phyloP scores from a whole-genome alignment of 768 basidiomycete genomes.

The Naganishia antarctica region DNA sequence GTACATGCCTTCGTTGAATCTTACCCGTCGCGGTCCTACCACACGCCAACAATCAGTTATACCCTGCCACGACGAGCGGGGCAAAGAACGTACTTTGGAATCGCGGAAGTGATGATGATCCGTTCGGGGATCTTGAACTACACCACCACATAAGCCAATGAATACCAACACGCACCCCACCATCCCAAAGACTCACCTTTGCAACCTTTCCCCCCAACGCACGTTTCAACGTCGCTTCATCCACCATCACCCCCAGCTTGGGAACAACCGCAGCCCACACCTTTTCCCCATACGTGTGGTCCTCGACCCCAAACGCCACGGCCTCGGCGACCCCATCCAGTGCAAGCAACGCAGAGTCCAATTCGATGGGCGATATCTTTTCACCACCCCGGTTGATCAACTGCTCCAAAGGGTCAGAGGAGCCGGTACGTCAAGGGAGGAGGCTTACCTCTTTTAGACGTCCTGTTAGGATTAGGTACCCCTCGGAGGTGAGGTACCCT shows the following conservation, averaged over 20 bases:
- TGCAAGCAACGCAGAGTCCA: slow-evolving; percentile 57
- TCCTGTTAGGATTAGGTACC: slow-evolving; percentile 57
- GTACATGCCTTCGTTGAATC: slow-evolving; percentile 39
- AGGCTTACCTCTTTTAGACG: slow-evolving; percentile 62
- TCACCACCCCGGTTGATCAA: slow-evolving; percentile 56
- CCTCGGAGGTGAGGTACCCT: slow-evolving; percentile 38
- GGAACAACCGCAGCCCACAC: slow-evolving; percentile 39
- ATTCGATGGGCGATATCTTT: slow-evolving; percentile 61
- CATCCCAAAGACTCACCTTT: slow-evolving; percentile 22
- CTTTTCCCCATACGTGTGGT: slow-evolving; percentile 39
- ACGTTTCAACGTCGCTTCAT: slow-evolving; percentile 29
- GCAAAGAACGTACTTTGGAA: slow-evolving; percentile 34
- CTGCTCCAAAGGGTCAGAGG: not conserved
- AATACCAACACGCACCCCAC: too few relatives aligned
- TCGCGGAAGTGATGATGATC: slow-evolving; percentile 35
- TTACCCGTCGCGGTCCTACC: slow-evolving; percentile 38
- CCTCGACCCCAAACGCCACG: slow-evolving; percentile 53
- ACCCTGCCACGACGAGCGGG: too few relatives aligned
- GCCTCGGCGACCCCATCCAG: slow-evolving; percentile 53
- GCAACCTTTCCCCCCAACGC: slow-evolving; percentile 33
- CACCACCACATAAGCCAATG: too few relatives aligned
- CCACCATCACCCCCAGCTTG: slow-evolving; percentile 23
- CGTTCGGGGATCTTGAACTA: slow-evolving; percentile 32
- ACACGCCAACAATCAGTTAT: not conserved
- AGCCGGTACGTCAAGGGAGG: not conserved